Base-by-base conservation (phyloP, 1,139 yeast species). In the Meyerozyma guilliermondii region DNA sequence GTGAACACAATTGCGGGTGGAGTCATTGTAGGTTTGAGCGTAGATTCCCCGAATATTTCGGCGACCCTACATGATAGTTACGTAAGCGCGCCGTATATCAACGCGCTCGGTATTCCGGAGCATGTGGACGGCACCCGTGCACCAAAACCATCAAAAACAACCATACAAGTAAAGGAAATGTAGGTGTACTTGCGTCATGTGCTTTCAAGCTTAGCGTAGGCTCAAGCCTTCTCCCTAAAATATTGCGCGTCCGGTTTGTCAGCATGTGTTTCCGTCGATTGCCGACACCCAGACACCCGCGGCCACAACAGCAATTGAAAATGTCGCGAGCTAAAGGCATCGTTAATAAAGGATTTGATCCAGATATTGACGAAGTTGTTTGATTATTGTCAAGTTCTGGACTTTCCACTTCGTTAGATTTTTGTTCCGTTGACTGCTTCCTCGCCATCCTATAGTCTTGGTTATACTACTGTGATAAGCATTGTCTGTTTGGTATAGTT, bases 1-100 rank as follows among this genome's bases (percentile, higher is more conserved):
- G 97, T 87, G 68, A 92, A 92, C 34, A 92, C 85, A 55, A 92
- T 87, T 44, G 95, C 92, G 52, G 66, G 67, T 28, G 66, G 63
- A 23, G 57, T 28, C 54, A 29, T 29, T 9, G 16, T 5, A 4
- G 33, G 18, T n/a, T n/a, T 2, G 16, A 8, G 18, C 10, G 14
- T n/a, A 13, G 14, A 29, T 26, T 10, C 33, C 18, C 17, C 33
- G 33, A 29, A 14, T 2, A 18, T 29, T 9, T 13, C 18, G 18
- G 33, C 33, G 10, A 14, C 33, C 18, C 22, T 20, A 20, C 22
- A 20, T 20, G 22, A 20, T 5, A 18, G 3, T 29, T 13, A 29
- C 10, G 33, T 29, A 5, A 29, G 20, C 33, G 33, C 30, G 6
- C 7, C n/a, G 13, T 3, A 7, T 13, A 27, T 13, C 30, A 27